phyloP scores from a whole-genome alignment of 306 rosid genomes.

The Nissolia schottii region DNA sequence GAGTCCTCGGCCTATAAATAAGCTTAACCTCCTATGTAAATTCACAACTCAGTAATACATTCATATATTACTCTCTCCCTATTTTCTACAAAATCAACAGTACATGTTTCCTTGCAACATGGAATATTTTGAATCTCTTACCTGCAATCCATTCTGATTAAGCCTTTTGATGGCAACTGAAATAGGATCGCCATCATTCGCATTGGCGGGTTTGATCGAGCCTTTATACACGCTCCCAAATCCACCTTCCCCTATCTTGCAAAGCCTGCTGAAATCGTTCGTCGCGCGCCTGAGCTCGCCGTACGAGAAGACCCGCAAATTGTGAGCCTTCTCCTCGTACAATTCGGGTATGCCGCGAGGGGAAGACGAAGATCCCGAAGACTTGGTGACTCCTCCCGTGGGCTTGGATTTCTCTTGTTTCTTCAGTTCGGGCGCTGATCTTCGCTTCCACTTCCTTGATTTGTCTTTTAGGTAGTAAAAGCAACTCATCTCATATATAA shows the following conservation, averaged over 20 bases:
- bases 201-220: slow-evolving; percentile 57
- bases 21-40: too few relatives aligned
- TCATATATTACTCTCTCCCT: too few relatives aligned
- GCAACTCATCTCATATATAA: slow-evolving; percentile 52
- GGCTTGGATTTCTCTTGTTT: slow-evolving; percentile 32
- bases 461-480: slow-evolving; percentile 51
- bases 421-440: slow-evolving; percentile 69
- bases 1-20: too few relatives aligned
- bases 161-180: slow-evolving; percentile 76
- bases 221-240: slow-evolving; percentile 84
- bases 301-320: slow-evolving; percentile 56
- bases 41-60: too few relatives aligned
- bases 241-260: slow-evolving; percentile 91
- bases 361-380: slow-evolving; percentile 53
- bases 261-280: slow-evolving; percentile 51
- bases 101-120: neutral
- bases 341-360: slow-evolving; percentile 69
- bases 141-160: slow-evolving; percentile 73
- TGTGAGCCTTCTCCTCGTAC: slow-evolving; percentile 77
- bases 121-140: slow-evolving; percentile 25
- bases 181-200: slow-evolving; percentile 48
- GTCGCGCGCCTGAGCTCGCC: slow-evolving; percentile 65
- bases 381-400: slow-evolving; percentile 47
- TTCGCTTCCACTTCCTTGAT: slow-evolving; percentile 35
- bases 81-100: neutral